A percentile compares a stretch with the other conserved stretches of the same genome.
Evolutionary conservation across 768 basidiomycete genomes (phyloP).

Genomic region (Hygrophoropsis aurantiaca): DNA sequence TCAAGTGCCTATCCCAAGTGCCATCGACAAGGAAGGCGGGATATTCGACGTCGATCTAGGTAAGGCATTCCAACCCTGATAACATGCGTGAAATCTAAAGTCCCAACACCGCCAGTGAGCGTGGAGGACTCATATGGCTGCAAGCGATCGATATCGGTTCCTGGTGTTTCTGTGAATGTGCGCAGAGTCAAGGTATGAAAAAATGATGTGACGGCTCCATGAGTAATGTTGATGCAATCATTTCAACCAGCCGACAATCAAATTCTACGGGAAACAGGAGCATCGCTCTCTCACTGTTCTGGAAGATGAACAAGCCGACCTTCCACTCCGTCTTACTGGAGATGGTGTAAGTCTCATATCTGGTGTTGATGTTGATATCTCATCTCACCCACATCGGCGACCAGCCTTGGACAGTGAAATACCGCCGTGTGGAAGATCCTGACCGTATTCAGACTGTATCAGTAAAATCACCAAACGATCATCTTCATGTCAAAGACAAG

Average conservation of each 20-base stretch:
- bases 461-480: conserved; percentile 65
- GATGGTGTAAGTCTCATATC: conserved; percentile 64
- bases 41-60: conserved; percentile 78
- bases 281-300: conserved; percentile 63
- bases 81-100: neutral
- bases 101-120: conserved; percentile 50
- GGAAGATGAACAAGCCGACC: conserved; percentile 66
- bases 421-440: conserved; percentile 52
- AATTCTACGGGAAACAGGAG: conserved; percentile 73
- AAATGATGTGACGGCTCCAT: conserved; percentile 1
- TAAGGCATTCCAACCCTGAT: conserved; percentile 31
- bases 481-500: conserved; percentile 69
- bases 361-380: conserved; percentile 5
- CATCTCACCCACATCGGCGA: conserved; percentile 3
- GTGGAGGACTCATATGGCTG: conserved; percentile 90
- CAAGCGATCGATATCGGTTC: conserved; percentile 68
- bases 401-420: conserved; percentile 88
- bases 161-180: conserved; percentile 84
- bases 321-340: conserved; percentile 88
- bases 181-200: conserved; percentile 67
- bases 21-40: conserved; percentile 67
- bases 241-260: conserved; percentile 81
- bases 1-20: conserved; percentile 65
- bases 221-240: neutral
- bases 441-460: conserved; percentile 39